Conservation (phyloP, 768 basidiomycete genomes). For the Cubamyces lactineus region DNA sequence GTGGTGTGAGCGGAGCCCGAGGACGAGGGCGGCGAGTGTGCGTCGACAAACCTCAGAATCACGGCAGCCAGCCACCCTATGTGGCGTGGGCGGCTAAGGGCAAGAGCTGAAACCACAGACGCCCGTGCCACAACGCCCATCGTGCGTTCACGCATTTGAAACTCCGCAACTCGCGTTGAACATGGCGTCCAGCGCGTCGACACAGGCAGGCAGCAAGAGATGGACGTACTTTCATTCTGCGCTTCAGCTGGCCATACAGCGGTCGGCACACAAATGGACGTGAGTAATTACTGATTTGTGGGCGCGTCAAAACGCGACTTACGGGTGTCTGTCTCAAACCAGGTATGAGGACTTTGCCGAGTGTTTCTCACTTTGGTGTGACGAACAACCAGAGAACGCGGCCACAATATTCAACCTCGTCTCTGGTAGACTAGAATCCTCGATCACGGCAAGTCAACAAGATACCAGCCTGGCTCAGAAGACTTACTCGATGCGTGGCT, state of each 20-base stretch:
- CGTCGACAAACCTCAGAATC: no score
- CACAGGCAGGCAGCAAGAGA: constrained; percentile 44
- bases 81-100: background rate
- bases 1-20: no score
- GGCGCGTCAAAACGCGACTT: background rate
- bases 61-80: no score
- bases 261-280: constrained; percentile 59
- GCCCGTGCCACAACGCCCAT: constrained; percentile 5
- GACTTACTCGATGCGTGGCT: background rate
- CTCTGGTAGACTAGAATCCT: constrained; percentile 70
- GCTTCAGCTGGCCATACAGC: constrained; percentile 54
- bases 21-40: no score
- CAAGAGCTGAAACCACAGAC: background rate
- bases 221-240: constrained; percentile 57
- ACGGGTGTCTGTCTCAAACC: background rate
- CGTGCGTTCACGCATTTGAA: constrained; percentile 9
- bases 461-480: background rate
- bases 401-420: constrained; percentile 53
- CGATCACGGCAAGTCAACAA: constrained; percentile 45
- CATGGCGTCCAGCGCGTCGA: constrained; percentile 34
- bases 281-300: constrained; percentile 32
- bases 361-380: constrained; percentile 44
- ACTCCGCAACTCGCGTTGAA: constrained; percentile 25
- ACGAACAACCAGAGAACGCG: constrained; percentile 41
- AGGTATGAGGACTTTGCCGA: constrained; percentile 53